Evolutionary conservation across 305 asterid genomes (phyloP), one percentile per base, ranked within the genome.

Genomic region (Fraxinus floribunda): DNA sequence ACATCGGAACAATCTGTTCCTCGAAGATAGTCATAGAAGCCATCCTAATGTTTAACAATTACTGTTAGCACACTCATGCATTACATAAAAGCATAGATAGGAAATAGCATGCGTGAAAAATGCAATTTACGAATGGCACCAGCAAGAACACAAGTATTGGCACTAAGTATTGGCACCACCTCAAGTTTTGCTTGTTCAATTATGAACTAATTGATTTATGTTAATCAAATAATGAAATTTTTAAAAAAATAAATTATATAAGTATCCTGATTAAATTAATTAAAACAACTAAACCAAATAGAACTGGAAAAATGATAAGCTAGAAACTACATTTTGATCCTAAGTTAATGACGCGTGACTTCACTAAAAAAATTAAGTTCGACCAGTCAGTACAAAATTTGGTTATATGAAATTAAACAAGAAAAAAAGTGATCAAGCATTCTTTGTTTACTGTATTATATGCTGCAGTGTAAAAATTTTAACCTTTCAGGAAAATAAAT

Each of bases 21-120:
- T 60, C 92, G 91, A 57, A 96, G 99, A 89, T 96, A 96, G 85
- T 94, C 87, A 79, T 64, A 96, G 92, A 96, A 94, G 78, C 95
- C 97, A 87, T 82, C 87, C 99, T 96, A 88, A 80, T 88, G 81
- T 77, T 79, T 83, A 84, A 77, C 74, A 32, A 30, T 26, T 15
- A 71, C 44, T 5, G 46, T 71, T 29, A 71, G 76, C 24, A 71
- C 34, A 71, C 44, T 71, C 76, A 15, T 20, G 20, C 10, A 71
- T 16, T 71, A 16, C 76, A 32, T 26, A 32, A 16, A 71, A 71
- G 24, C 46, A 71, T 71, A 16, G 76, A 71, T 71, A 32, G 76
- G 22, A 30, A 30, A 71, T 5, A 71, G 18, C 76, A 16, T 16
- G 41, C 2, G 44, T 32, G 38, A 29, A 30, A 16, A 71, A 34